Base-by-base conservation (phyloP, 306 rosid species). In the Vigna unguiculata region DNA sequence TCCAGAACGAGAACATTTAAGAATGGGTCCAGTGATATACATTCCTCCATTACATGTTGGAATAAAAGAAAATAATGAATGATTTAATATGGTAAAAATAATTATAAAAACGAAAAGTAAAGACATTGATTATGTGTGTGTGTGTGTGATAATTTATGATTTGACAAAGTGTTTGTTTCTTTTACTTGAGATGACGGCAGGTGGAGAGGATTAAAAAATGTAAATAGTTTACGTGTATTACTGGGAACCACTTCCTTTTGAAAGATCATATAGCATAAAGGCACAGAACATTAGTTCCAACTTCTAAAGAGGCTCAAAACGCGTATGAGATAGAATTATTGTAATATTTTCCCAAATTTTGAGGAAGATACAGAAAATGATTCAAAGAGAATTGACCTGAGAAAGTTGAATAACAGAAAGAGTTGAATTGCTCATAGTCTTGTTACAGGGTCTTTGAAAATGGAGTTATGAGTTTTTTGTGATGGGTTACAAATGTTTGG, bases 311-410 rank as follows among this genome's bases (percentile, higher is more conserved):
- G 10, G 13, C 41, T 40, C 59, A 69, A 75, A 81, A 75, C 85
- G 81, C 85, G 81, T 81, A 51, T 9, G 68, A 75, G 47, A 60
- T 30, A 55, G 11, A 21, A 71, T 72, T 41, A 9, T 41, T 57
- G 30, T 52, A 28, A 36, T 30, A 16, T 80, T 20, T 53, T 20
- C 21, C 15, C 63, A 32, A 71, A 13, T 30, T 62, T 79, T 45
- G 5, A 57, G 69, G 80, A 65, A 28, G 7, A 52, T 15, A 43
- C 6, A 72, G 52, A 67, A 77, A 53, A 73, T 51, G 74, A 77
- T 83, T 69, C 82, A 78, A 78, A 83, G 87, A 81, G 32, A 71
- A 78, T 71, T 60, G 87, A 78, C 82, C 10, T 63, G 8, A 15
- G 64, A 69, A 59, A 79, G 79, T 82, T 73, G 79, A 77, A 55